Conservation (phyloP, 257 asterid genomes). For the Gentiana straminea region DNA sequence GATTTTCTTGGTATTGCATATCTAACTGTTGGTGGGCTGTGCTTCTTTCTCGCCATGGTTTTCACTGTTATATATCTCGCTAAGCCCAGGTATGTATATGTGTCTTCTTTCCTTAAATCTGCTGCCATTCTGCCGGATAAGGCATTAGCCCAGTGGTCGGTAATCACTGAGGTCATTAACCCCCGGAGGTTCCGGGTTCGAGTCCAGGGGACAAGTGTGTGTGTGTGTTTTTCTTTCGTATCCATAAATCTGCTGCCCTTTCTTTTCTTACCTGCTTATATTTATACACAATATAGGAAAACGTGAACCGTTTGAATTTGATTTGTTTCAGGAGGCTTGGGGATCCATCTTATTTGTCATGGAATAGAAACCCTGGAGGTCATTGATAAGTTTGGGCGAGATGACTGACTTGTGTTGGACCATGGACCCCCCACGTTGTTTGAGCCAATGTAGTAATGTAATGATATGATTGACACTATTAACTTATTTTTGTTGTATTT, state of each 20-base stretch:
- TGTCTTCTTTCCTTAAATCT: not conserved
- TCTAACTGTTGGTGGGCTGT: slow-evolving; percentile 64
- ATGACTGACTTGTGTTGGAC: too few relatives aligned
- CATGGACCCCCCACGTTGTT: too few relatives aligned
- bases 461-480: too few relatives aligned
- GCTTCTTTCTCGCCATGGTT: slow-evolving; percentile 57
- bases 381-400: slow-evolving; percentile 16
- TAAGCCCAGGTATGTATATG: slow-evolving; percentile 51
- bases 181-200: not conserved
- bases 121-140: too few relatives aligned
- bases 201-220: too few relatives aligned
- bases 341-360: slow-evolving; percentile 77
- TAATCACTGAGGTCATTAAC: too few relatives aligned
- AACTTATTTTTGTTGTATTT: too few relatives aligned
- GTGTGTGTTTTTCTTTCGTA: not conserved
- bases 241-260: not conserved
- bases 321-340: slow-evolving; percentile 60
- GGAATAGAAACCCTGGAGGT: slow-evolving; percentile 77
- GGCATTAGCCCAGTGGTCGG: too few relatives aligned
- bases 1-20: slow-evolving; percentile 76
- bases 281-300: not conserved
- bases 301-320: slow-evolving; percentile 4
- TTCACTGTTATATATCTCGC: slow-evolving; percentile 53
- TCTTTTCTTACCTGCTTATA: not conserved
- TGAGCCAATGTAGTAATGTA: too few relatives aligned